Evolutionary conservation across 1,139 yeast species (phyloP).

Genomic region (Suhomyces chickasaworum): DNA sequence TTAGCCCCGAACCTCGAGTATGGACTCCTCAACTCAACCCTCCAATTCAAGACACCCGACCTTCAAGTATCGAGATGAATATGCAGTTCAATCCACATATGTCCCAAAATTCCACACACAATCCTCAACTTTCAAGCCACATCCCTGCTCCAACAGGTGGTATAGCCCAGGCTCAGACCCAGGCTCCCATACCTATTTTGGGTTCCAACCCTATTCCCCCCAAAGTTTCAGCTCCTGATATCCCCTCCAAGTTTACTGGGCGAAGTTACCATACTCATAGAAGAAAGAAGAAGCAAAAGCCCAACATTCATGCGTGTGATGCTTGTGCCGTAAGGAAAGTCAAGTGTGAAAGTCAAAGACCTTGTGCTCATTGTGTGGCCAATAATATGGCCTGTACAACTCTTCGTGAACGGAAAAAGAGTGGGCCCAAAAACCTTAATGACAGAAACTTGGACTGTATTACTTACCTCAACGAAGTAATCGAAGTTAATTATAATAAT

Average conservation of each 20-base stretch:
- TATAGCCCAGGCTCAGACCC: neutral
- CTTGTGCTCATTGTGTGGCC: conserved; percentile 44
- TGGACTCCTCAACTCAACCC: neutral
- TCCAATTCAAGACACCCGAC: neutral
- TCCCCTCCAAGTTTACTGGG: neutral
- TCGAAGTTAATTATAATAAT: conserved; percentile 13
- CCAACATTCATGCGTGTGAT: conserved; percentile 37
- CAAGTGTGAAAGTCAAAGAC: conserved; percentile 43
- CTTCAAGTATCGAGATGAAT: neutral
- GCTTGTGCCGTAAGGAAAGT: conserved; percentile 50
- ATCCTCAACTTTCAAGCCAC: neutral
- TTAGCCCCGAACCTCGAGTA: neutral
- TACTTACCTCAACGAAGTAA: conserved; percentile 20
- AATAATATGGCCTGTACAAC: conserved; percentile 42
- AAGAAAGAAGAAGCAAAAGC: conserved; percentile 17
- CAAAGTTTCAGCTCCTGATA: neutral
- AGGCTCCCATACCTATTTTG: neutral
- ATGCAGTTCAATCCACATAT: neutral
- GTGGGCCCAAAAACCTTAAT: conserved; percentile 47
- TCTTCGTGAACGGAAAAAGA: conserved; percentile 42
- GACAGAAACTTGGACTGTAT: conserved; percentile 39
- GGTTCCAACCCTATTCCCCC: neutral
- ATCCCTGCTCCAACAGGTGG: neutral
- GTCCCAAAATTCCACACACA: neutral
- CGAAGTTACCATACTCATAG: conserved; percentile 10